Evolutionary conservation across 257 asterid species (phyloP), one percentile per base, ranked within the genome.

Genomic region (Scutellaria minor): DNA sequence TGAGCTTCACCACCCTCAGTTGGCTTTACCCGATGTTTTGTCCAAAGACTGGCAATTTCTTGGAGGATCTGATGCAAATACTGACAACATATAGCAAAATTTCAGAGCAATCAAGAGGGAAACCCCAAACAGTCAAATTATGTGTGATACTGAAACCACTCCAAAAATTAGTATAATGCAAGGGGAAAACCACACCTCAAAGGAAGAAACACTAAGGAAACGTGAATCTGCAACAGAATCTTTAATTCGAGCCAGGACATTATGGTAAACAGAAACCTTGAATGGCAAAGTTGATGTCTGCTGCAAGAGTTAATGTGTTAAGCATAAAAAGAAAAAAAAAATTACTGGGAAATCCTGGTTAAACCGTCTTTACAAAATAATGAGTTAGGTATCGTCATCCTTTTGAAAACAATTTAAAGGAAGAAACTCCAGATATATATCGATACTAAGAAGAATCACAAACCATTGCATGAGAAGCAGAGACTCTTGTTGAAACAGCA

Each of bases 41-140:
- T 76, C 98, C 99, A 95, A 71, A 77, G 85, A 75, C 72, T 69
- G 58, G 92, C 88, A 72, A 92, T 81, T 66, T 84, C 83, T 63
- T 83, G 80, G 79, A 95, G 88, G 78, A 90, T 82, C 74, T 81
- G 84, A 81, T 78, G 85, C 86, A 90, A 75, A 74, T 82, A 81
- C 90, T 89, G 89, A 79, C 57, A 75, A 31, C 53, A 71, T 64
- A 75, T n/a, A 78, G 61, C 22, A 55, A 27, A 64, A 72, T 55
- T 58, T 78, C 66, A 80, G 69, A 73, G 62, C 59, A 52, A 64
- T 53, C 13, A 24, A 27, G 63, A 39, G 51, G 56, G 68, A 41
- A 61, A 76, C 45, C n/a, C 72, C n/a, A 51, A 31, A 44, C 47
- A 70, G 51, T 47, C n/a, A 35, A 47, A 39, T 15, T 41, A 41